A percentile compares a stretch with the other conserved stretches of the same genome.
Evolutionary conservation across 2,329 filamentous ascomycete species (phyloP).

Genomic region (Hymenoscyphus linearis): DNA sequence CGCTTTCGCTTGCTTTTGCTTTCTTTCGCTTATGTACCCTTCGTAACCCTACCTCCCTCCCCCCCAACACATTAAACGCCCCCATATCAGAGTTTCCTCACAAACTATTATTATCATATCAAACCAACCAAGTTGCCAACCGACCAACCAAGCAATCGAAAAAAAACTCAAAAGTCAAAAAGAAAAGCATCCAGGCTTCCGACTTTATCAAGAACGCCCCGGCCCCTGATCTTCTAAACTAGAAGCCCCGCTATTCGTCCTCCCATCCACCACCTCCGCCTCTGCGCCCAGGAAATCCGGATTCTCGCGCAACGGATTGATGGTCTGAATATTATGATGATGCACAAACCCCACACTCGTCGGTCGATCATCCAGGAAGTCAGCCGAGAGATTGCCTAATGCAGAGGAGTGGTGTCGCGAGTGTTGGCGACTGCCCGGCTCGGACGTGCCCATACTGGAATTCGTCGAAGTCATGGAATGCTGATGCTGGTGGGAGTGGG

Average conservation of each 20-base stretch:
- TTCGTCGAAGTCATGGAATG: slow-evolving; percentile 45
- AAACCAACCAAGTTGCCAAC: too few species aligned
- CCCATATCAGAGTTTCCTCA: too few species aligned
- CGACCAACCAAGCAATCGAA: too few species aligned
- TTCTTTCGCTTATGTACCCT: too few species aligned
- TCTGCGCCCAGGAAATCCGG: slow-evolving; percentile 47
- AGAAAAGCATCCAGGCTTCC: background rate
- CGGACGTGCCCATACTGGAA: slow-evolving; percentile 45
- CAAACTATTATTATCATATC: too few species aligned
- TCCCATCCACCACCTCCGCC: slow-evolving; percentile 50
- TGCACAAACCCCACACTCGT: slow-evolving; percentile 53
- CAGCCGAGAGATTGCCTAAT: slow-evolving; percentile 30
- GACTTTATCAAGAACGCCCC: background rate
- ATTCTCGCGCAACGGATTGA: slow-evolving; percentile 42
- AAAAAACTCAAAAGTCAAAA: too few species aligned
- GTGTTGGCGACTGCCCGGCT: slow-evolving; percentile 42
- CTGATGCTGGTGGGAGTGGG: slow-evolving; percentile 40
- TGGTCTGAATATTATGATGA: slow-evolving; percentile 50
- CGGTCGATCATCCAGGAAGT: slow-evolving; percentile 41
- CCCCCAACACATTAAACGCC: too few species aligned
- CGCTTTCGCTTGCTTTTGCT: too few species aligned
- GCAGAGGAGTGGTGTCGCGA: slow-evolving; percentile 22
- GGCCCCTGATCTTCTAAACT: slow-evolving; percentile 19
- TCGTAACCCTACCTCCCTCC: too few species aligned
- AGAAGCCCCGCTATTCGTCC: slow-evolving; percentile 18